Base-by-base conservation (phyloP, 116 monocot genomes). In the Papilionanthe hybrid region DNA sequence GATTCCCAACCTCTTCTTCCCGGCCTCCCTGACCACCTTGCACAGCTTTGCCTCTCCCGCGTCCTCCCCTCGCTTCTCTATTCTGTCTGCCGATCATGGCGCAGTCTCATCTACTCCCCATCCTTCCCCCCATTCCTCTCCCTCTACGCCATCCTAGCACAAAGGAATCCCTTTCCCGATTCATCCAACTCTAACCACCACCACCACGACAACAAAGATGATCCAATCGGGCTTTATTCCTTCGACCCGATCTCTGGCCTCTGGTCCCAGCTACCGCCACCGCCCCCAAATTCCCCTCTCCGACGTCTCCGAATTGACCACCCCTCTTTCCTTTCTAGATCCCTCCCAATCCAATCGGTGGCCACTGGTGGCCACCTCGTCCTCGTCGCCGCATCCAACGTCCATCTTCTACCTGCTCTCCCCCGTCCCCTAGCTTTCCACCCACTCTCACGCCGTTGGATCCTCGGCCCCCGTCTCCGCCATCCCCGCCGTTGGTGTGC, bases 401-500 rank as follows among this genome's bases (percentile, higher is more conserved):
- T 37, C 19, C 19, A 49, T 72, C 91, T 92, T 69, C 44, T 73
- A 65, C 95, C 95, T 5, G 91, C 86, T 75, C 84, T 95, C 56
- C 78, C 80, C 47, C 82, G 63, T 25, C 93, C 95, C 5, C 80
- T 92, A 65, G 82, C 82, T 43, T 92, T 95, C 86, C 72, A 86
- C 75, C 86, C 95, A 13, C 6, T 73, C 25, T 20, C 85, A 6
- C 13, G 75, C 60, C 55, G 49, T 13, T 95, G 95, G 95, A 72
- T 20, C n/a, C 71, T 66, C 67, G 95, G 84, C 23, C 89, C 95
- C 10, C 71, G 79, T 55, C 42, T 91, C 72, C 79, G 77, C 78
- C 27, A 76, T 25, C 91, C 95, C 0, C 92, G 95, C 82, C 91
- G 95, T 6, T 95, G 95, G 95, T 95, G 95, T 81, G 93, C 82